Evolutionary conservation across 495 filamentous ascomycete species (phyloP), one percentile per base, ranked within the genome.

Genomic region (Neurospora discreta): DNA sequence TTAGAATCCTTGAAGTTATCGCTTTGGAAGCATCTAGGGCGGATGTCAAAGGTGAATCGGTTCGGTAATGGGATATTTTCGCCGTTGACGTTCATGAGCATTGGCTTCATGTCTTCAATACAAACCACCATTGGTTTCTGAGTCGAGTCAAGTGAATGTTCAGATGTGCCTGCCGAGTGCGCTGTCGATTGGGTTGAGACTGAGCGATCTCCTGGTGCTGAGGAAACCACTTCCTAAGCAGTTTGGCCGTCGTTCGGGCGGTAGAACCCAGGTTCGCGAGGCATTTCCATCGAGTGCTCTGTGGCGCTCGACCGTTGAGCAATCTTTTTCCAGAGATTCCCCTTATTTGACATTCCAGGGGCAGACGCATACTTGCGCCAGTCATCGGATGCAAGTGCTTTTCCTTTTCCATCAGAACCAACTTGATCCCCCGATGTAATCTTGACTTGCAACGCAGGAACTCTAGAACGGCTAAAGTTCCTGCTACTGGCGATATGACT

Each of bases 1-100:
- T 6, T 1, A 8, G 71, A 70, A 23, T 36, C 39, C 7, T 16
- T 30, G 1, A 72, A 69, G 13, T 69, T 11, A 18, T 42, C 69
- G 9, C 69, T 38, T 38, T 30, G 41, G 33, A 58, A 44, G 23
- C 72, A 39, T 7, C 73, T 65, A 3, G 73, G 72, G 11, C 36
- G 26, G 23, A 80, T 41, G 11, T 80, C 77, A 44, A 80, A 70
- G 42, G 68, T 70, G 58, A 76, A 78, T n/a, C 76, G 71, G 72
- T 75, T 76, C 23, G 76, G 71, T 7, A 80, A 44, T 0, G 68
- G 20, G 16, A 80, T 70, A 5, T 74, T 70, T 23, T 78, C 75
- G 30, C 74, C 78, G 39, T 74, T 74, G 58, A 77, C 52, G 11
- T 68, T 77, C 39, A 76, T 73, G 8, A 71, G 39, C 43, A 80